Percentiles rank a stretch among this genome's conserved stretches.
Conservation (phyloP, 768 basidiomycete species). For the Phylloporus scabripes region DNA sequence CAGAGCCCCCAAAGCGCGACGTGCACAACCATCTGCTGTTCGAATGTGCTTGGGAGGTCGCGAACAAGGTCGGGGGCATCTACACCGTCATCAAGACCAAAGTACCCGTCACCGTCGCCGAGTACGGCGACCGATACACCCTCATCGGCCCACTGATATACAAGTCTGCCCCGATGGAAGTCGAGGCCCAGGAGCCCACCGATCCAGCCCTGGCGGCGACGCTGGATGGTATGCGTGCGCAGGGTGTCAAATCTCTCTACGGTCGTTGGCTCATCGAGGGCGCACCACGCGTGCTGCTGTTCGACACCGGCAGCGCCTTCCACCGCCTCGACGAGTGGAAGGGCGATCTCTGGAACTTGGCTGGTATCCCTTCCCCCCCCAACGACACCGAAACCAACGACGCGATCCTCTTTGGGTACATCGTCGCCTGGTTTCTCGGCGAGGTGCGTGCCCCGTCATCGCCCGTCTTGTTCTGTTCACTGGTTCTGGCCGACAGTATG, state of each 20-base stretch:
- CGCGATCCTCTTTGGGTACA: slow-evolving; percentile 94
- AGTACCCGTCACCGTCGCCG: slow-evolving; percentile 94
- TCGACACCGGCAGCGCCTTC: slow-evolving; percentile 89
- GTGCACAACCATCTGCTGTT: slow-evolving; percentile 79
- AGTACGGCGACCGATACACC: slow-evolving; percentile 92
- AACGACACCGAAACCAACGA: slow-evolving; percentile 99
- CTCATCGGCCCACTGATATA: slow-evolving; percentile 97
- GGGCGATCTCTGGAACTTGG: slow-evolving; percentile 95
- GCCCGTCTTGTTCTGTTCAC: slow-evolving; percentile 6
- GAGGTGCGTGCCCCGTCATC: slow-evolving; percentile 55
- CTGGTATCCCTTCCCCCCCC: slow-evolving; percentile 94
- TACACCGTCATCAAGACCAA: slow-evolving; percentile 99
- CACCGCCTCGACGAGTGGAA: slow-evolving; percentile 97
- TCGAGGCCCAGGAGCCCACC: slow-evolving; percentile 85
- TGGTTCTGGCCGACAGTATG: slow-evolving; percentile 49
- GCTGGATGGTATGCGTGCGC: slow-evolving; percentile 75
- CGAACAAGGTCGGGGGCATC: slow-evolving; percentile 98
- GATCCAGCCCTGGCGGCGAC: slow-evolving; percentile 74
- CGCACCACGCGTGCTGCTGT: slow-evolving; percentile 88
- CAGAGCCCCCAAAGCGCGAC: slow-evolving; percentile 48
- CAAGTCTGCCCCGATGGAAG: slow-evolving; percentile 99
- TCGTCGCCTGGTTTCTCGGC: slow-evolving; percentile 99
- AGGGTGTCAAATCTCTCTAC: slow-evolving; percentile 92
- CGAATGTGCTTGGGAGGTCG: slow-evolving; percentile 97
- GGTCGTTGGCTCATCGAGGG: slow-evolving; percentile 99